These are phyloP conservation scores for Alternaria brassicicola DNA, from an alignment of 2,329 filamentous ascomycete genomes.

Conservation along the genomic window DNA sequence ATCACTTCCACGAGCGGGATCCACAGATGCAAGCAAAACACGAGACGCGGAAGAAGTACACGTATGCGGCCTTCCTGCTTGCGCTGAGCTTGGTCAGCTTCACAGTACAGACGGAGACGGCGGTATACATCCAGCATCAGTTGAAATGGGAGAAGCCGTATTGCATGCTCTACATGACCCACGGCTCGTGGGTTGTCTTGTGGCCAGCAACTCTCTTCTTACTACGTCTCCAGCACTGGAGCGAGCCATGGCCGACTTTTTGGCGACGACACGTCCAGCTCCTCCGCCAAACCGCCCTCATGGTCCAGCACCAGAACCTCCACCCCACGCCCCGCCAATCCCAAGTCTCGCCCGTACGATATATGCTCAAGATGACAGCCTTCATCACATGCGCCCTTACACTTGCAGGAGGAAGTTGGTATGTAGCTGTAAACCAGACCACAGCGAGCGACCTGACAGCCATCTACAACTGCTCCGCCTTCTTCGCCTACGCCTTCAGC, in stretches of 20 bases:
- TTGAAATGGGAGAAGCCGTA: conserved; percentile 98
- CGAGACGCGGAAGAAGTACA: conserved; percentile 81
- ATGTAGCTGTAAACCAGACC: conserved; percentile 90
- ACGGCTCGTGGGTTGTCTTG: conserved; percentile 88
- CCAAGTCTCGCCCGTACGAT: conserved; percentile 65
- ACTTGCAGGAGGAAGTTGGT: conserved; percentile 91
- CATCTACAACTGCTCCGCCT: conserved; percentile 99
- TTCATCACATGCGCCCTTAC: conserved; percentile 86
- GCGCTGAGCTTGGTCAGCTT: conserved; percentile 84
- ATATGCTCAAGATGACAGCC: conserved; percentile 79
- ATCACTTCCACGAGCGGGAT: conserved; percentile 72
- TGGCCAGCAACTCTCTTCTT: conserved; percentile 86
- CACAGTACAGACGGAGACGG: conserved; percentile 92
- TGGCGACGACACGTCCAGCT: conserved; percentile 75
- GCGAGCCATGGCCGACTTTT: conserved; percentile 81
- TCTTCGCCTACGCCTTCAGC: conserved; percentile 97
- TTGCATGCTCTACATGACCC: conserved; percentile 98
- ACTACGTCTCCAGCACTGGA: conserved; percentile 77
- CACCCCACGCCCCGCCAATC: conserved; percentile 61
- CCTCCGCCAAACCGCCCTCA: conserved; percentile 72
- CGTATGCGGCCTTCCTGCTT: conserved; percentile 84
- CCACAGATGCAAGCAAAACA: conserved; percentile 68
- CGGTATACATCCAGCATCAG: conserved; percentile 90
- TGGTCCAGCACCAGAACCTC: conserved; percentile 82
- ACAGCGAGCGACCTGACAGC: conserved; percentile 93